phyloP scores from a whole-genome alignment of 495 filamentous ascomycete species.

The Annulohypoxylon moriforme region DNA sequence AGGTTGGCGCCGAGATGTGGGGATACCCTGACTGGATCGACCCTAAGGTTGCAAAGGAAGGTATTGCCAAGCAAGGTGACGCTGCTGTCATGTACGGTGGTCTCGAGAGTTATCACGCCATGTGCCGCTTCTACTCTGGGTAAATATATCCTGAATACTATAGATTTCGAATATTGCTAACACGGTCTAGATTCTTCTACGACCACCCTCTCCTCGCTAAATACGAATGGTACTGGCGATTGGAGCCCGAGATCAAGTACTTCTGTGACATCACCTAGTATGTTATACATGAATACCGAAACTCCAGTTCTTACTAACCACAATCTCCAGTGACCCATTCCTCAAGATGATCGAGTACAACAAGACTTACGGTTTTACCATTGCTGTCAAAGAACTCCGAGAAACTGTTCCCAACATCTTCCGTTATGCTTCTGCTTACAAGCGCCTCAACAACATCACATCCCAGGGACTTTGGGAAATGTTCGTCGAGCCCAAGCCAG shows the following conservation, averaged over 20 bases:
- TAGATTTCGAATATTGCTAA: slow-evolving; percentile 36
- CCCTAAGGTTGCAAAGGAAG: slow-evolving; percentile 90
- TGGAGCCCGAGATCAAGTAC: slow-evolving; percentile 99
- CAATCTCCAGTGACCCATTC: slow-evolving; percentile 83
- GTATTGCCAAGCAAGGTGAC: slow-evolving; percentile 94
- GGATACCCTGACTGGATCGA: slow-evolving; percentile 98
- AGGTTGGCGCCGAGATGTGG: slow-evolving; percentile 92
- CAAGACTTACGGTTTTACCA: slow-evolving; percentile 99
- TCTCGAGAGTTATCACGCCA: slow-evolving; percentile 98
- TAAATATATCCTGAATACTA: slow-evolving; percentile 51
- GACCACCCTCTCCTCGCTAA: slow-evolving; percentile 95
- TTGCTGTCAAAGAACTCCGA: slow-evolving; percentile 97
- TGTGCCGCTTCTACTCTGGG: slow-evolving; percentile 99
- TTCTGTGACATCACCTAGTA: slow-evolving; percentile 99
- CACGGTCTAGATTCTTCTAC: slow-evolving; percentile 83
- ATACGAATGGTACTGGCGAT: slow-evolving; percentile 99
- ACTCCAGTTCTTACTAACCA: slow-evolving; percentile 23
- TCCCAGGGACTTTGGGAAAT: slow-evolving; percentile 98
- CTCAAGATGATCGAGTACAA: slow-evolving; percentile 88
- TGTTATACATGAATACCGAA: no score
- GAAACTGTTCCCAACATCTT: slow-evolving; percentile 99
- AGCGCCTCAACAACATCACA: slow-evolving; percentile 87
- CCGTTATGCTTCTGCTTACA: slow-evolving; percentile 99
- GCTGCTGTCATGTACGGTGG: slow-evolving; percentile 99
- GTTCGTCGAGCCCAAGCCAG: slow-evolving; percentile 83